Evolutionary conservation across 257 asterid genomes (phyloP).

Genomic region (Dorcoceras hygrometricum): DNA sequence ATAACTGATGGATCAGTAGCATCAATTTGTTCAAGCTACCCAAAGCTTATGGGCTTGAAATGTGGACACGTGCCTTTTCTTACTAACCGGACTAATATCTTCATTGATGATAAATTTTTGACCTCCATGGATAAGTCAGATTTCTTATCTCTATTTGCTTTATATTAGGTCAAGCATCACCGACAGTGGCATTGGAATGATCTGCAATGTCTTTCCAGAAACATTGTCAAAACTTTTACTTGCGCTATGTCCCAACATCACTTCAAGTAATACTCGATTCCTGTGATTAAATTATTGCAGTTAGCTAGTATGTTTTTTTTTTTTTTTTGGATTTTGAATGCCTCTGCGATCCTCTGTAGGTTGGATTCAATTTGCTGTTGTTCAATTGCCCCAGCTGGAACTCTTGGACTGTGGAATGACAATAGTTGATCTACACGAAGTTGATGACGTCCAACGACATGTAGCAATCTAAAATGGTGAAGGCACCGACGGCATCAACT

Average conservation of each 20-base stretch:
- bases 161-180: slow-evolving; percentile 80
- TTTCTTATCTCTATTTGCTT: slow-evolving; percentile 13
- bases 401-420: slow-evolving; percentile 98
- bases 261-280: slow-evolving; percentile 65
- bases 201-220: slow-evolving; percentile 89
- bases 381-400: slow-evolving; percentile 79
- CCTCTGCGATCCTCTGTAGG: slow-evolving; percentile 42
- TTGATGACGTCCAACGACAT: no score
- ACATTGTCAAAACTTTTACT: slow-evolving; percentile 80
- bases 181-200: slow-evolving; percentile 94
- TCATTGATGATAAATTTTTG: neutral
- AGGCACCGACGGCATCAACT: no score
- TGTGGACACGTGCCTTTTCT: slow-evolving; percentile 3
- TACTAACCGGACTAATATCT: neutral
- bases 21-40: slow-evolving; percentile 78
- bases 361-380: slow-evolving; percentile 93
- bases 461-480: no score
- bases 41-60: slow-evolving; percentile 35
- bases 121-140: neutral
- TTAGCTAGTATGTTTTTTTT: neutral
- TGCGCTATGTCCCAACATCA: slow-evolving; percentile 90
- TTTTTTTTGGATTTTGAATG: neutral
- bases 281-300: neutral
- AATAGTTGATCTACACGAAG: slow-evolving; percentile 62
- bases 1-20: slow-evolving; percentile 98